Conservation (phyloP, 164 flowering plant genomes). For the Malania oleifera region DNA sequence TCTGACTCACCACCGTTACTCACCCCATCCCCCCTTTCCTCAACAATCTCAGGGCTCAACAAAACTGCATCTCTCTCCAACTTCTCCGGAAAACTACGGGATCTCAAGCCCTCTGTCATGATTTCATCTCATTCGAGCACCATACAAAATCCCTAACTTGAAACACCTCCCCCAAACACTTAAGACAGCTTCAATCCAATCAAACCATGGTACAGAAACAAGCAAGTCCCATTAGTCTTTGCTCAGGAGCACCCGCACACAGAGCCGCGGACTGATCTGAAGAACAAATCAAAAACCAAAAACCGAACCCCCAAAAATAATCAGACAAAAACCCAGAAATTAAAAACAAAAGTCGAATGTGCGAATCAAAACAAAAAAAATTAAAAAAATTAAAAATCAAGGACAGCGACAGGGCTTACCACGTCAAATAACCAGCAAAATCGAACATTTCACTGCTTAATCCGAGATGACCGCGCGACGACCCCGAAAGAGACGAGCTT, state of each 20-base stretch:
- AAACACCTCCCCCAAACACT: neutral
- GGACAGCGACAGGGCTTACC: too few species aligned
- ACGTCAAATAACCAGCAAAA: too few species aligned
- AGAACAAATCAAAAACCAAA: neutral
- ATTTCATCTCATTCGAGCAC: constrained; percentile 17
- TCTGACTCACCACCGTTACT: neutral
- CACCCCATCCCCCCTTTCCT: neutral
- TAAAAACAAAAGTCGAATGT: too few species aligned
- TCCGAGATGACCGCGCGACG: neutral
- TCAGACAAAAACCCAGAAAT: neutral
- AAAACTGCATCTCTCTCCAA: neutral
- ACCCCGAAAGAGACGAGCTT: too few species aligned
- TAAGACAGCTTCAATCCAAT: neutral
- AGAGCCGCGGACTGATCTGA: neutral
- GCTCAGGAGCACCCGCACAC: neutral
- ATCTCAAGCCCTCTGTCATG: constrained; percentile 20
- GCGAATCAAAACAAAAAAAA: neutral
- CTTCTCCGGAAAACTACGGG: neutral
- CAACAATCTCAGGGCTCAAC: neutral
- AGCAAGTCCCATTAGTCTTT: neutral
- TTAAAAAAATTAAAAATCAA: neutral
- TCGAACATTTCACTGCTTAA: neutral
- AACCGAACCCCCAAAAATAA: neutral
- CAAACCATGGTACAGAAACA: neutral
- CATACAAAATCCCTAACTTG: neutral